phyloP scores from a whole-genome alignment of 208 protist genomes.

The Trypanosoma conorhini region DNA sequence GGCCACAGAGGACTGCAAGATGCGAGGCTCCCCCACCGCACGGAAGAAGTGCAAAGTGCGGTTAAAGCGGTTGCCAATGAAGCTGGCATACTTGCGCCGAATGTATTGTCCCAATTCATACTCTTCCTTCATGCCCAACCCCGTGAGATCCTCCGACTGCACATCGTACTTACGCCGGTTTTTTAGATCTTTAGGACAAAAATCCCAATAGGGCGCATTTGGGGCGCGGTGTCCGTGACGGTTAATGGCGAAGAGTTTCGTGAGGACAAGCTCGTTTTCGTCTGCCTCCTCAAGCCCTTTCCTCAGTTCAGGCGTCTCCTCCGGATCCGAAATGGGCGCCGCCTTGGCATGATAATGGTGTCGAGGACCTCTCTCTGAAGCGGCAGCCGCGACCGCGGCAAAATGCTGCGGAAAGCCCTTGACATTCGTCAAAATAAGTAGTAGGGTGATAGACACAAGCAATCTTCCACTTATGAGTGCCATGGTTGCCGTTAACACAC shows the following conservation, averaged over 20 bases:
- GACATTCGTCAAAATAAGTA: background rate
- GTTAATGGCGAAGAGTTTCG: conserved; percentile 75
- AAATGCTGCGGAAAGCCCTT: background rate
- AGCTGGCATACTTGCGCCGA: conserved; percentile 49
- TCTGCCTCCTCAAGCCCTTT: conserved; percentile 21
- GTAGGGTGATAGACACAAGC: background rate
- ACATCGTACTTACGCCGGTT: conserved; percentile 62
- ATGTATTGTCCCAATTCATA: conserved; percentile 72
- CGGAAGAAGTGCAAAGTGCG: conserved; percentile 77
- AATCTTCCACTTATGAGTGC: background rate
- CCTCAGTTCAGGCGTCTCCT: background rate
- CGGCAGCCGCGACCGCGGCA: background rate
- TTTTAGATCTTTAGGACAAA: conserved; percentile 63
- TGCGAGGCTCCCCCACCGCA: conserved; percentile 82
- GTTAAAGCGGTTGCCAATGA: conserved; percentile 75
- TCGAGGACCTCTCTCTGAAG: background rate
- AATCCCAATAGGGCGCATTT: conserved; percentile 75
- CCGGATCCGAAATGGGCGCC: background rate
- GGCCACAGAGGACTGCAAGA: conserved; percentile 80
- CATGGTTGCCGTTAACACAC: background rate
- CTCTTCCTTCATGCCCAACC: conserved; percentile 81
- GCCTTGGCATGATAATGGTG: background rate
- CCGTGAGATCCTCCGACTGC: conserved; percentile 66
- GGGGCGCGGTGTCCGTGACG: conserved; percentile 82
- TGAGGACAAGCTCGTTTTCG: conserved; percentile 56